These are phyloP conservation scores for Pythium volutum DNA, from an alignment of 352 stramenopile species.

Conservation along the genomic window DNA sequence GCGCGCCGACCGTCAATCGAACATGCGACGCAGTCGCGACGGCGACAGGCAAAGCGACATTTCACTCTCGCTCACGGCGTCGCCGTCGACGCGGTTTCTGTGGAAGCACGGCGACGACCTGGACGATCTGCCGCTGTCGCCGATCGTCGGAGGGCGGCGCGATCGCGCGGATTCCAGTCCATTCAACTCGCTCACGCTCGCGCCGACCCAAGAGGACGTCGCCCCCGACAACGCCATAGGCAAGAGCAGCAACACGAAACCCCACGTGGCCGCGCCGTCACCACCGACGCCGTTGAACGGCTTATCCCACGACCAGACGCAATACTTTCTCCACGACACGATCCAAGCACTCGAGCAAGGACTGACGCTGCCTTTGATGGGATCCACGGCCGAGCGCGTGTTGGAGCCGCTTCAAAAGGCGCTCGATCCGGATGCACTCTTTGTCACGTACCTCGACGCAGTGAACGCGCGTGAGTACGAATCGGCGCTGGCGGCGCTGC, in stretches of 20 bases:
- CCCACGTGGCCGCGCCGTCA: not conserved
- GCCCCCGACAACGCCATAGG: conserved; percentile 19
- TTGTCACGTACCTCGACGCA: conserved; percentile 85
- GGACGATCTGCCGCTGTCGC: conserved; percentile 26
- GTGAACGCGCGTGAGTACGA: conserved; percentile 82
- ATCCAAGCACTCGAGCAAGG: conserved; percentile 30
- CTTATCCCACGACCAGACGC: conserved; percentile 54
- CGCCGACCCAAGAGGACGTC: conserved; percentile 30
- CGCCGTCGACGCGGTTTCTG: conserved; percentile 23
- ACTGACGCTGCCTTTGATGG: conserved; percentile 8
- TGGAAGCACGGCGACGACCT: conserved; percentile 21
- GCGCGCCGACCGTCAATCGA: conserved; percentile 27
- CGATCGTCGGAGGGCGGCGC: conserved; percentile 18
- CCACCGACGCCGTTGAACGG: not conserved
- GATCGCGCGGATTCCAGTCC: conserved; percentile 6
- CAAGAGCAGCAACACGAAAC: not conserved
- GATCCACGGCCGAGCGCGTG: not conserved
- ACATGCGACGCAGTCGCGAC: not conserved
- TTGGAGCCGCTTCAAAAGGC: conserved; percentile 22
- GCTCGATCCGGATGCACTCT: conserved; percentile 60
- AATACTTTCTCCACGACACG: conserved; percentile 56
- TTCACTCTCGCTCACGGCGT: conserved; percentile 23
- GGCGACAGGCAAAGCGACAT: conserved; percentile 12
- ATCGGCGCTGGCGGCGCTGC: conserved; percentile 85
- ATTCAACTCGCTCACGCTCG: conserved; percentile 22